phyloP scores from a whole-genome alignment of 768 basidiomycete species.

The Phylloporus arenicola region DNA sequence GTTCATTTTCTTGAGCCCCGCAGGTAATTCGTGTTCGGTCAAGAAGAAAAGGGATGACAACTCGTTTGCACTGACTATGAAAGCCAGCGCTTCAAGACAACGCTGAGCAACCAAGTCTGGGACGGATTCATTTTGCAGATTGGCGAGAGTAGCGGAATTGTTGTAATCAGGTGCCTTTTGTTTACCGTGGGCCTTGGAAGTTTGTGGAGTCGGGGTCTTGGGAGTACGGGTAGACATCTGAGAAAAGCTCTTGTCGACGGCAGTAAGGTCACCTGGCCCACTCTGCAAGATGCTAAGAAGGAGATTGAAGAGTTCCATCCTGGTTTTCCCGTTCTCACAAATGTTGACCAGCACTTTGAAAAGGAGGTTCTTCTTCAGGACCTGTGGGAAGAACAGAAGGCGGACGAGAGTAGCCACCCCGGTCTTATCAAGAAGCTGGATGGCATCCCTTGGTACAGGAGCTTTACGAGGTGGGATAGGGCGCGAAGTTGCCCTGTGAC shows the following conservation, averaged over 20 bases:
- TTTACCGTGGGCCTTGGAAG: constrained; percentile 55
- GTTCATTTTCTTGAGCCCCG: constrained; percentile 60
- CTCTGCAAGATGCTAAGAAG: constrained; percentile 93
- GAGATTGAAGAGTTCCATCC: constrained; percentile 89
- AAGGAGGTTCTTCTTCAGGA: constrained; percentile 76
- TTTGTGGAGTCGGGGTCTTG: constrained; percentile 40
- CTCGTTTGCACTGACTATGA: constrained; percentile 83
- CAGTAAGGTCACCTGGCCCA: constrained; percentile 85
- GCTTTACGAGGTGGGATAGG: constrained; percentile 43
- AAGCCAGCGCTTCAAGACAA: constrained; percentile 85
- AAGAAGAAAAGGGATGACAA: constrained; percentile 89
- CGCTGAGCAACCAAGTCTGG: constrained; percentile 93
- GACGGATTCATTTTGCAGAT: constrained; percentile 68
- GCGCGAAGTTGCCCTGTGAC: constrained; percentile 23
- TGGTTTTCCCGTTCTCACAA: constrained; percentile 90
- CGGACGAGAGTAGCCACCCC: constrained; percentile 87
- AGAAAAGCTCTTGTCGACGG: constrained; percentile 90
- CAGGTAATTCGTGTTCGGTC: constrained; percentile 86
- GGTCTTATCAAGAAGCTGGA: constrained; percentile 86
- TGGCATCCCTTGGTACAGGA: constrained; percentile 70
- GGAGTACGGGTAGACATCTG: constrained; percentile 78
- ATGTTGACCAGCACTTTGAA: constrained; percentile 91
- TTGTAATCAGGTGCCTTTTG: constrained; percentile 59
- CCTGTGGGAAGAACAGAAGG: constrained; percentile 94
- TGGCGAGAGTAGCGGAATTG: constrained; percentile 44